A percentile compares a stretch with the other conserved stretches of the same genome.
These are phyloP conservation scores for Colletotrichum tanaceti DNA, from an alignment of 2,329 filamentous ascomycete species.

Conservation along the genomic window DNA sequence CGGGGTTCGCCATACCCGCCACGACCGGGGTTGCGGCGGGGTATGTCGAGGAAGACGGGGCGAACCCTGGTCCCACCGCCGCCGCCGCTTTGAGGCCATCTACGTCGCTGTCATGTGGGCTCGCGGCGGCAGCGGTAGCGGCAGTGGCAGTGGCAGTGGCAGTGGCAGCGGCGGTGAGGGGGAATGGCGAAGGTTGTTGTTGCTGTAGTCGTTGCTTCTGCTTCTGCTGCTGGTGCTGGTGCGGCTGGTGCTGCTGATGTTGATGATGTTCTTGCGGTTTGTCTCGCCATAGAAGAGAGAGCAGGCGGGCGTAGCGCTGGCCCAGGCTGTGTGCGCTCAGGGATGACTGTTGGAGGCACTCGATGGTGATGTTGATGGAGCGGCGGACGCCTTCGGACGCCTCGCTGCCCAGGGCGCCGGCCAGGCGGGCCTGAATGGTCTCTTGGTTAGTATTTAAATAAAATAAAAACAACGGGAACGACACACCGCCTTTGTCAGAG, in stretches of 20 bases:
- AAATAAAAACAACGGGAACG: no score
- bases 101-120: background rate
- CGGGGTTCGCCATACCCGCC: background rate
- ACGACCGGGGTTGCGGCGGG: background rate
- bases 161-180: background rate
- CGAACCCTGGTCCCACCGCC: background rate
- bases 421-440: constrained; percentile 61
- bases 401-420: constrained; percentile 67
- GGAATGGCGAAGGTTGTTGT: background rate
- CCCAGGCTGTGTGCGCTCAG: constrained; percentile 69
- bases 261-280: constrained; percentile 39
- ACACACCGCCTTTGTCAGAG: background rate
- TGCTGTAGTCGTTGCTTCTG: background rate
- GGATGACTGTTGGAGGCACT: constrained; percentile 69
- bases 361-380: constrained; percentile 68
- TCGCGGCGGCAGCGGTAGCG: background rate
- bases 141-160: no score
- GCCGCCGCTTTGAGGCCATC: no score
- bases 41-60: background rate
- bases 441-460: background rate
- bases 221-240: background rate
- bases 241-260: constrained; percentile 42
- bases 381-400: constrained; percentile 67
- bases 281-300: constrained; percentile 70
- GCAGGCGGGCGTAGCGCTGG: constrained; percentile 69